Conservation (phyloP, 1,139 yeast species). For the Suhomyces chickasaworum region DNA sequence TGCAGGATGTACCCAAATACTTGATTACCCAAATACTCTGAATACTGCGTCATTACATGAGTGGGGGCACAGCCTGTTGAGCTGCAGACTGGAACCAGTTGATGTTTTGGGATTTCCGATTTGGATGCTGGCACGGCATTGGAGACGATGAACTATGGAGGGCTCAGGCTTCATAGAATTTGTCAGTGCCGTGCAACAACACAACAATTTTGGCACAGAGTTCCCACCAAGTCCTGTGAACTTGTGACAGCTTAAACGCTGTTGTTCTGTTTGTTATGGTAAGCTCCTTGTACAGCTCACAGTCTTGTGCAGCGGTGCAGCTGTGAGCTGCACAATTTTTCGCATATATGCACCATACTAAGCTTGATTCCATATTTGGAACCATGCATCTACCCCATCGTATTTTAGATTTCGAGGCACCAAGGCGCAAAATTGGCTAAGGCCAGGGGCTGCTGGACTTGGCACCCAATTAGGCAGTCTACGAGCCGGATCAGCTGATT, state of each 20-base stretch:
- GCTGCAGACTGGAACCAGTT: neutral
- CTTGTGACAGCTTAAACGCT: too few species aligned
- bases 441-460: neutral
- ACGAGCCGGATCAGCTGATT: too few species aligned
- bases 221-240: too few species aligned
- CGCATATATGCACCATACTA: constrained; percentile 1
- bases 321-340: constrained; percentile 1
- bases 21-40: neutral
- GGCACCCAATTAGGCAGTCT: neutral
- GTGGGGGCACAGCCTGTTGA: neutral
- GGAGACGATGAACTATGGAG: neutral
- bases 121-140: neutral
- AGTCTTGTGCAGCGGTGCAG: neutral
- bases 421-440: neutral
- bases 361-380: neutral
- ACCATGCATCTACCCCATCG: constrained; percentile 1
- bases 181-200: too few species aligned
- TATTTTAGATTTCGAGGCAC: neutral
- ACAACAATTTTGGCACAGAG: too few species aligned
- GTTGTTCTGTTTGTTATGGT: neutral
- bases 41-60: neutral
- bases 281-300: neutral
- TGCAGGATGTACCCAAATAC: too few species aligned
- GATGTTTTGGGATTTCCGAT: constrained; percentile 8
- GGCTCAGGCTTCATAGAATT: too few species aligned